phyloP scores from a whole-genome alignment of 139 green algal species.

The Desmodesmus armatus region DNA sequence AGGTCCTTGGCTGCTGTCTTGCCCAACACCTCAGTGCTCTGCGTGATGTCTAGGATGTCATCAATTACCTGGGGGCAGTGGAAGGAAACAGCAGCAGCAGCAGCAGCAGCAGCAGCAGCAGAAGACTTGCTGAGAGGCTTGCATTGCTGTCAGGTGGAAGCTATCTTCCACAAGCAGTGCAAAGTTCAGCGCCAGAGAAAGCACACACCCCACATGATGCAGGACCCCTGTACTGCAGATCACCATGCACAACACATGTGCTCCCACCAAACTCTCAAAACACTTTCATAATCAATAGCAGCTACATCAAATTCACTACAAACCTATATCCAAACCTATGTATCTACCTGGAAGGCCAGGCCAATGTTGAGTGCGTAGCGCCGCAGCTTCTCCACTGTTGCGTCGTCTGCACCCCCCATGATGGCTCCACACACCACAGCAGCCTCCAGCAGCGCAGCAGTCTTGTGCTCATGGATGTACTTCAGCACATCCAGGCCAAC shows the following conservation, averaged over 20 bases:
- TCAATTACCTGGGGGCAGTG: constrained; percentile 91
- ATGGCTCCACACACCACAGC: constrained; percentile 94
- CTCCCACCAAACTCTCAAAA: not conserved
- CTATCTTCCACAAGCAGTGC: no score
- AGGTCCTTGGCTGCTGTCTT: constrained; percentile 99
- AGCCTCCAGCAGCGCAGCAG: constrained; percentile 96
- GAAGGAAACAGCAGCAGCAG: not conserved
- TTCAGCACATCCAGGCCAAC: constrained; percentile 93
- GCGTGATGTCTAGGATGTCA: constrained; percentile 98
- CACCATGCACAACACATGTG: no score
- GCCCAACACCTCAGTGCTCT: constrained; percentile 92
- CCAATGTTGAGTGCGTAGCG: constrained; percentile 96
- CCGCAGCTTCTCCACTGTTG: constrained; percentile 90
- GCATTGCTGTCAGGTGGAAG: no score
- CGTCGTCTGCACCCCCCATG: constrained; percentile 83
- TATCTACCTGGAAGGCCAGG: constrained; percentile 97
- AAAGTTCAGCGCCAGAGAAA: no score
- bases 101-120: not conserved
- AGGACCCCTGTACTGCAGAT: no score
- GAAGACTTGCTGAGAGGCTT: no score
- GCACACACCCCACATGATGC: no score
- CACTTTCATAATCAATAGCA: not conserved
- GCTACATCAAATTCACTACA: not conserved
- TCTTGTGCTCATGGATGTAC: constrained; percentile 99
- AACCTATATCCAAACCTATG: no score